Evolutionary conservation across 2,329 filamentous ascomycete genomes (phyloP).

Genomic region (Herpotrichia juniperi): DNA sequence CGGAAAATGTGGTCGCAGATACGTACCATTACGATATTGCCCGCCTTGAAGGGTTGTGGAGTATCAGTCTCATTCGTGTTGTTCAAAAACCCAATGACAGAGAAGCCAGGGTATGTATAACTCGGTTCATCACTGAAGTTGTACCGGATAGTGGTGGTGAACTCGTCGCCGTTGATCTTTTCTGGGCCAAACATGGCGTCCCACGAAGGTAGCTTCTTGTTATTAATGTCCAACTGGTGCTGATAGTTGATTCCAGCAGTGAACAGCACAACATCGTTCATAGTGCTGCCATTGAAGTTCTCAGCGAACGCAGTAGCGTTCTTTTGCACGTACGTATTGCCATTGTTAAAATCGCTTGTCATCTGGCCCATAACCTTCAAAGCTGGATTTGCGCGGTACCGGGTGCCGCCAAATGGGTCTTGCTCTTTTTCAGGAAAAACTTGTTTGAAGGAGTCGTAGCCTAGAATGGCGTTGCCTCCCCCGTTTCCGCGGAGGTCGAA

Average conservation of each 20-base stretch:
- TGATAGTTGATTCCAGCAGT: slow-evolving; percentile 41
- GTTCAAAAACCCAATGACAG: slow-evolving; percentile 35
- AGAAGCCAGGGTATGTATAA: slow-evolving; percentile 36
- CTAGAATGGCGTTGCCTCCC: slow-evolving; percentile 57
- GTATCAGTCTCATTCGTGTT: slow-evolving; percentile 36
- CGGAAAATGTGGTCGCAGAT: not conserved
- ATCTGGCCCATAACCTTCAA: slow-evolving; percentile 42
- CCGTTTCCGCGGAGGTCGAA: slow-evolving; percentile 68
- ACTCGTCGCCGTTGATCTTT: slow-evolving; percentile 35
- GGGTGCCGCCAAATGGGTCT: slow-evolving; percentile 52
- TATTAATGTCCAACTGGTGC: slow-evolving; percentile 35
- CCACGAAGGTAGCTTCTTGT: slow-evolving; percentile 40
- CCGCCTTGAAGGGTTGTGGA: slow-evolving; percentile 43
- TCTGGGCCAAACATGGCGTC: slow-evolving; percentile 45
- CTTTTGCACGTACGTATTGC: slow-evolving; percentile 34
- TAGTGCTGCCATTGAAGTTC: slow-evolving; percentile 25
- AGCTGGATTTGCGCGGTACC: slow-evolving; percentile 54
- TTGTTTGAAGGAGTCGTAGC: slow-evolving; percentile 57
- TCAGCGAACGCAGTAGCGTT: slow-evolving; percentile 34
- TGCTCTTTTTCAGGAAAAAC: slow-evolving; percentile 55
- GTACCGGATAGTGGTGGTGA: slow-evolving; percentile 44
- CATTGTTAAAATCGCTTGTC: slow-evolving; percentile 34
- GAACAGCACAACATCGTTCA: slow-evolving; percentile 29
- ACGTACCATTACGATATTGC: slow-evolving; percentile 48
- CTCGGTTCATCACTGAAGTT: slow-evolving; percentile 42